Conservation (phyloP, 768 basidiomycete genomes). For the Russula brevipes region DNA sequence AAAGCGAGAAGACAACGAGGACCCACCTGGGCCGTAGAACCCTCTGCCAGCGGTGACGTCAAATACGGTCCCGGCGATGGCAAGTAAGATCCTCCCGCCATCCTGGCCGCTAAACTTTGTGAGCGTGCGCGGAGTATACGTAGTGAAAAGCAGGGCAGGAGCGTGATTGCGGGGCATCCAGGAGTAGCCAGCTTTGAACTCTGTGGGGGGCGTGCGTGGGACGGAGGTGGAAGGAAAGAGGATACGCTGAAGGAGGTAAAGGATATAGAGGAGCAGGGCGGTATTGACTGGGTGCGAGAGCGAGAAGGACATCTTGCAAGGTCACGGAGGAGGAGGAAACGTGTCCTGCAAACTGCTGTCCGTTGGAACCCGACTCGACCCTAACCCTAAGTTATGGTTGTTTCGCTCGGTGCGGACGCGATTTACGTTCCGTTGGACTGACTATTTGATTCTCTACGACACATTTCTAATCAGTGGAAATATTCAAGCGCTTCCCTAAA, state of each 20-base stretch:
- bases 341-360: no score
- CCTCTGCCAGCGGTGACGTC: constrained; percentile 85
- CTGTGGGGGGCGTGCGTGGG: constrained; percentile 49
- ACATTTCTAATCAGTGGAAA: no score
- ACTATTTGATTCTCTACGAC: no score
- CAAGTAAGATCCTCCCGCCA: constrained; percentile 72
- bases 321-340: no score
- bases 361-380: not conserved
- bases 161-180: constrained; percentile 88
- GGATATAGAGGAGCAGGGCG: constrained; percentile 68
- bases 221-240: constrained; percentile 60
- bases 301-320: constrained; percentile 35
- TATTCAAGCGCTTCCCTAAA: no score
- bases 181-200: constrained; percentile 81
- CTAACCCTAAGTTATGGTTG: not conserved
- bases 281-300: constrained; percentile 74
- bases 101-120: constrained; percentile 59
- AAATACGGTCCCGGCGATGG: constrained; percentile 84
- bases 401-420: no score
- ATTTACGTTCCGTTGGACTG: no score
- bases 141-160: constrained; percentile 68
- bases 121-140: constrained; percentile 75
- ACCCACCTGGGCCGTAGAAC: constrained; percentile 92
- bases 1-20: not conserved
- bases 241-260: constrained; percentile 71